These are phyloP conservation scores for Lumnitzera racemosa DNA, from an alignment of 345 rosid species.

Conservation along the genomic window DNA sequence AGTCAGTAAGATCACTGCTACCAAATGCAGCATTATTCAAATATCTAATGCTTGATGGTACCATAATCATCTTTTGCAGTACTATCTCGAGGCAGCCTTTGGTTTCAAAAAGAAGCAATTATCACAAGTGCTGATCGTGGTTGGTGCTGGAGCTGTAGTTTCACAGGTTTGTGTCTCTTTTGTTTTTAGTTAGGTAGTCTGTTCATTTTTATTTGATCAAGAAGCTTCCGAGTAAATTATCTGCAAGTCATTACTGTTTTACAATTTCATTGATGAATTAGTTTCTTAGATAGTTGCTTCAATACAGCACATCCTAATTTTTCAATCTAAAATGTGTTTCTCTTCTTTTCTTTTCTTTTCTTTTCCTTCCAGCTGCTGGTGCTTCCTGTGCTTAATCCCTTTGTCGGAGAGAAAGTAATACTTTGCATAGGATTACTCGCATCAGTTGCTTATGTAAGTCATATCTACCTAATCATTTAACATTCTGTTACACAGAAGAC, in stretches of 20 bases:
- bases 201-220: not conserved
- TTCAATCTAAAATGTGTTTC: not conserved
- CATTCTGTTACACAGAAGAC: not conserved
- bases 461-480: not conserved
- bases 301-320: too few species aligned
- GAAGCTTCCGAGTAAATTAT: too few species aligned
- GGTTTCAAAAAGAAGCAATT: slow-evolving; percentile 43
- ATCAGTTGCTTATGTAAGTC: slow-evolving; percentile 48
- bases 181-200: not conserved
- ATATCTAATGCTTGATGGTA: not conserved
- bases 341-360: not conserved
- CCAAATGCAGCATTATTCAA: not conserved
- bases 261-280: too few species aligned
- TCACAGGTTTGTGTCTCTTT: slow-evolving; percentile 31
- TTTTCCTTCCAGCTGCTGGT: slow-evolving; percentile 28
- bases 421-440: slow-evolving; percentile 37
- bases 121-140: slow-evolving; percentile 43
- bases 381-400: slow-evolving; percentile 40
- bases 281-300: too few species aligned
- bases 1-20: too few species aligned
- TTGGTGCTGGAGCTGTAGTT: slow-evolving; percentile 36
- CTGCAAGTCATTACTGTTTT: too few species aligned
- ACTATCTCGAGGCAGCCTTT: slow-evolving; percentile 30
- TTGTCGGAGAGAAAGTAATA: slow-evolving; percentile 40
- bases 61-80: slow-evolving; percentile 5